Percentiles rank a stretch among this genome's conserved stretches.
Conservation (phyloP, 2,329 filamentous ascomycete genomes). For the Emydomyces testavorans region DNA sequence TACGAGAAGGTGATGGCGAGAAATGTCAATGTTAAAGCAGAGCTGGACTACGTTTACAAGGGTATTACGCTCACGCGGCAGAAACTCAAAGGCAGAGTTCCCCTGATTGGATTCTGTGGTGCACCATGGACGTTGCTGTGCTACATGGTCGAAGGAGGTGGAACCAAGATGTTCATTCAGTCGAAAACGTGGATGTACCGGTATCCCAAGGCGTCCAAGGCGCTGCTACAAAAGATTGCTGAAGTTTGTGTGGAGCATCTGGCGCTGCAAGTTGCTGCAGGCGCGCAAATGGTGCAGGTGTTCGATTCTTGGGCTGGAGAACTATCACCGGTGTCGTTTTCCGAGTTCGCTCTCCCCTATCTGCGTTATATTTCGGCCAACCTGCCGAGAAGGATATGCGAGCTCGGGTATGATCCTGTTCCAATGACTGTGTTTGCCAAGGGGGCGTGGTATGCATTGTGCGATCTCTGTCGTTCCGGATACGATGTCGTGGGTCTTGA, state of each 20-base stretch:
- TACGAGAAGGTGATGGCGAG: slow-evolving; percentile 65
- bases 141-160: slow-evolving; percentile 98
- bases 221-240: slow-evolving; percentile 77
- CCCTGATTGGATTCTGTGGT: slow-evolving; percentile 90
- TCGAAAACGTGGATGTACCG: slow-evolving; percentile 95
- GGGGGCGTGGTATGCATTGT: slow-evolving; percentile 89
- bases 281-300: slow-evolving; percentile 90
- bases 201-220: slow-evolving; percentile 68
- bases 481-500: slow-evolving; percentile 93
- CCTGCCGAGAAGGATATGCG: slow-evolving; percentile 61
- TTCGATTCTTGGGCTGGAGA: slow-evolving; percentile 99
- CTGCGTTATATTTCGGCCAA: slow-evolving; percentile 71
- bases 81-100: slow-evolving; percentile 79
- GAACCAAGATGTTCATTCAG: slow-evolving; percentile 87
- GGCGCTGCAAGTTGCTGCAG: slow-evolving; percentile 80
- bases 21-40: slow-evolving; percentile 69
- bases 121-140: slow-evolving; percentile 94
- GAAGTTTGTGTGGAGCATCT: slow-evolving; percentile 92
- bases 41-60: slow-evolving; percentile 89
- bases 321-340: slow-evolving; percentile 72
- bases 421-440: slow-evolving; percentile 99
- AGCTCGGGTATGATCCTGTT: slow-evolving; percentile 64
- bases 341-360: slow-evolving; percentile 75
- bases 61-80: slow-evolving; percentile 83
- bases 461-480: slow-evolving; percentile 72